Base-by-base conservation (phyloP, 2,329 filamentous ascomycete species). In the Neurospora crassa region DNA sequence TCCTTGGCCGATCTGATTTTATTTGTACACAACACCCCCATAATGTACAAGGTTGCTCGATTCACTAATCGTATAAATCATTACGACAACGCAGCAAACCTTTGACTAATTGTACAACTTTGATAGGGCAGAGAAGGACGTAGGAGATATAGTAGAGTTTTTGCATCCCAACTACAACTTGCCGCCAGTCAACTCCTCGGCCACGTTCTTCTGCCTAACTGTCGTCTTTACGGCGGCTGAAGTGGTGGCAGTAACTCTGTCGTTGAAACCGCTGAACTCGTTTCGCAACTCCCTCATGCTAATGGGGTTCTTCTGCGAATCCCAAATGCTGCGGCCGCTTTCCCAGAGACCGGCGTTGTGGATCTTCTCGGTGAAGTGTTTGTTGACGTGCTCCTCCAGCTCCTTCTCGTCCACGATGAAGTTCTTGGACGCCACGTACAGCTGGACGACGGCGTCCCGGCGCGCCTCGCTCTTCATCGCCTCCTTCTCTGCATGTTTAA, bases 381-480 rank as follows among this genome's bases (percentile, higher is more conserved):
- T 82, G 29, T 96, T 91, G 71, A 97, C 90, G 74, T 89, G 87
- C 18, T 84, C 84, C 76, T 92, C 87, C 42, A 99, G 87, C 79
- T 97, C 91, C 69, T 86, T 83, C 79, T 97, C 94, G 34, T 87
- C 90, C 20, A 93, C 90, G 78, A 99, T 97, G 82, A 98, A 99
- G 47, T 88, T 84, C 37, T 91, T 88, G 5, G 96, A 94, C 76
- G 94, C 92, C 83, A 96, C 92, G 82, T 99, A 99, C 14, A 99
- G 87, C 72, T 92, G 90, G 81, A 97, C 93, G 40, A 99, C 82
- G 18, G 90, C 87, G 75, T 95, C 89, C 73, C 88, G 85, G 69
- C 91, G 88, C 70, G 86, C 84, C 71, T 89, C 85, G 63, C 85
- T 83, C 78, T 89, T 89, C 70, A 83, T 79, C 11, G 81, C 82